Evolutionary conservation across 352 stramenopile genomes (phyloP).

Genomic region (Pilasporangium apinafurcum): DNA sequence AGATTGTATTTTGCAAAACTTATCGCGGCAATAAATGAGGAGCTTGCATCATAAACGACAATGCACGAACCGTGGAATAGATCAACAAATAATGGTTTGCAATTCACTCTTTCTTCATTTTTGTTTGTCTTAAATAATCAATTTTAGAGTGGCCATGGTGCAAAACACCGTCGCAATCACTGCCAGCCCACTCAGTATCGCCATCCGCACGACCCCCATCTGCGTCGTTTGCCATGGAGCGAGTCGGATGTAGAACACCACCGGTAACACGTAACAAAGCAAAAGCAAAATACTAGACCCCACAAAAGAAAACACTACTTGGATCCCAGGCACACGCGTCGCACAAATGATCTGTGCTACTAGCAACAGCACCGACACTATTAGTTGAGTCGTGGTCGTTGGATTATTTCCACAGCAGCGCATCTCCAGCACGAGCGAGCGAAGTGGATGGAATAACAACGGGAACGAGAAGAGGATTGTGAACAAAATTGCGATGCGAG

Average conservation of each 20-base stretch:
- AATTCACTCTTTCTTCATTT: too few relatives aligned
- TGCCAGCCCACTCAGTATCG: constrained; percentile 17
- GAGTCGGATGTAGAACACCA: constrained; percentile 49
- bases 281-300: constrained; percentile 65
- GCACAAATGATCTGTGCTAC: constrained; percentile 40
- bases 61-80: too few relatives aligned
- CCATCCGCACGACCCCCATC: constrained; percentile 16
- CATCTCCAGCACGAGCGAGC: constrained; percentile 60
- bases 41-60: too few relatives aligned
- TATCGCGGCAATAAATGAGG: too few relatives aligned
- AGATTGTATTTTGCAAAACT: too few relatives aligned
- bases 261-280: constrained; percentile 67
- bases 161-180: constrained; percentile 45
- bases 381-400: constrained; percentile 12
- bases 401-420: constrained; percentile 14
- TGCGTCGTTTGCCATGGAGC: constrained; percentile 28
- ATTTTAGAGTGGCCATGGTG: constrained; percentile 45
- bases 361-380: constrained; percentile 36
- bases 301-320: constrained; percentile 76
- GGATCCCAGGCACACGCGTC: constrained; percentile 43
- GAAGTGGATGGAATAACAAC: constrained; percentile 64
- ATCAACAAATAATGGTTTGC: too few relatives aligned
- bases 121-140: too few relatives aligned
- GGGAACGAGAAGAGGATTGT: constrained; percentile 77
- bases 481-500: constrained; percentile 54